Conservation (phyloP, 2,329 filamentous ascomycete species). For the Colletotrichum lupini region DNA sequence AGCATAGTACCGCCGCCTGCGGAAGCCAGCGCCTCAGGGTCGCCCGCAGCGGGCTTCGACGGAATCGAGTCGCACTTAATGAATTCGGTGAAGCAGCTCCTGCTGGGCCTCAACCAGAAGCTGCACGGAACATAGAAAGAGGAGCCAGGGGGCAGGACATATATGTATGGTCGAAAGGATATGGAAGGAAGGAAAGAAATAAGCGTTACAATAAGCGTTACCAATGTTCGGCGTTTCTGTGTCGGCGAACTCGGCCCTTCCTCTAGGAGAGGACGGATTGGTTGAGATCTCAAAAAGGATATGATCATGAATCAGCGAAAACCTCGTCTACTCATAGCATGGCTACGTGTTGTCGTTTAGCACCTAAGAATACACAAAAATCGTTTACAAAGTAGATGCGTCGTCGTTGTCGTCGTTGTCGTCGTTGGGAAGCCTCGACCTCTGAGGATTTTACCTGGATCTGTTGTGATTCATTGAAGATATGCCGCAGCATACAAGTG, state of each 20-base stretch:
- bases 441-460: too few relatives aligned
- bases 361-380: constrained; percentile 25
- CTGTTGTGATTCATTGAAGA: too few relatives aligned
- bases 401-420: too few relatives aligned
- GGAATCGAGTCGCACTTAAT: constrained; percentile 55
- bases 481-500: too few relatives aligned
- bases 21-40: constrained; percentile 25
- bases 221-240: background rate
- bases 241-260: background rate
- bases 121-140: constrained; percentile 35
- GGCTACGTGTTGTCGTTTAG: constrained; percentile 20
- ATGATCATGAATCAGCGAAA: constrained; percentile 35
- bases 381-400: background rate
- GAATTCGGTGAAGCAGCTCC: constrained; percentile 51
- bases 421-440: too few relatives aligned
- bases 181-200: background rate
- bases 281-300: constrained; percentile 10
- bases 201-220: background rate
- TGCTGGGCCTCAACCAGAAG: constrained; percentile 54
- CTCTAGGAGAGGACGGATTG: background rate
- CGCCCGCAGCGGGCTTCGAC: constrained; percentile 45
- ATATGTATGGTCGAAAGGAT: background rate
- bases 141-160: background rate
- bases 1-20: constrained; percentile 50
- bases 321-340: constrained; percentile 11